Percentiles rank a stretch among this genome's conserved stretches.
These are phyloP conservation scores for Diaporthe sp. DNA, from an alignment of 2,329 filamentous ascomycete species.

Conservation along the genomic window DNA sequence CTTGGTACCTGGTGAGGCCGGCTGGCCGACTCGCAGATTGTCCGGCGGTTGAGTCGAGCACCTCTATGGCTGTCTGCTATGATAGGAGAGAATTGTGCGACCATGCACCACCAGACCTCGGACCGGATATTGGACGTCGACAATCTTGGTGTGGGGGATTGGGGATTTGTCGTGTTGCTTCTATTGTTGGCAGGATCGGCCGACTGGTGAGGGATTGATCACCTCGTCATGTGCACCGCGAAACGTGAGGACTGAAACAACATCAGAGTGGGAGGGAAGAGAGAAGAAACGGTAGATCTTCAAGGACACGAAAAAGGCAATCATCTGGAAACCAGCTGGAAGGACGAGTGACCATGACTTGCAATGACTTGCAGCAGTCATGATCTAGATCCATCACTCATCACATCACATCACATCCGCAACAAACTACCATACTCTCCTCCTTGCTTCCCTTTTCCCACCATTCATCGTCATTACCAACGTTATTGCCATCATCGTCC, in stretches of 20 bases:
- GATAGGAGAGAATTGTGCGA: neutral
- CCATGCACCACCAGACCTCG: neutral
- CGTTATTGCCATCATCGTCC: neutral
- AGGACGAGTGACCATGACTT: neutral
- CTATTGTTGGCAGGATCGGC: conserved; percentile 10
- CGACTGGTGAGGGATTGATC: neutral
- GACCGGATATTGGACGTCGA: conserved; percentile 2
- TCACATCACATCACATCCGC: conserved; percentile 11
- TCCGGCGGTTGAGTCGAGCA: neutral
- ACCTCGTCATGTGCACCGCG: neutral
- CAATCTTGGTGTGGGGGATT: neutral
- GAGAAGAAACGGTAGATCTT: conserved; percentile 15
- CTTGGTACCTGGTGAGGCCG: neutral
- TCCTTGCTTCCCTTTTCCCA: neutral
- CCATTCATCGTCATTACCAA: neutral
- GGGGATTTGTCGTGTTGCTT: neutral
- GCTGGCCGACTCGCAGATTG: neutral
- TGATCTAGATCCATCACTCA: conserved; percentile 10
- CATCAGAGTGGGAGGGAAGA: neutral
- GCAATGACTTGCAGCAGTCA: neutral
- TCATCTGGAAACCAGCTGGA: conserved; percentile 20
- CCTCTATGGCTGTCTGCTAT: neutral
- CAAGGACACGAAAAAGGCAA: conserved; percentile 3
- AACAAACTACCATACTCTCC: neutral
- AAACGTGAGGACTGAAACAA: conserved; percentile 14